Percentiles rank a stretch among this genome's conserved stretches.
Conservation (phyloP, 805 yeast genomes). For the Peterozyma toletana region DNA sequence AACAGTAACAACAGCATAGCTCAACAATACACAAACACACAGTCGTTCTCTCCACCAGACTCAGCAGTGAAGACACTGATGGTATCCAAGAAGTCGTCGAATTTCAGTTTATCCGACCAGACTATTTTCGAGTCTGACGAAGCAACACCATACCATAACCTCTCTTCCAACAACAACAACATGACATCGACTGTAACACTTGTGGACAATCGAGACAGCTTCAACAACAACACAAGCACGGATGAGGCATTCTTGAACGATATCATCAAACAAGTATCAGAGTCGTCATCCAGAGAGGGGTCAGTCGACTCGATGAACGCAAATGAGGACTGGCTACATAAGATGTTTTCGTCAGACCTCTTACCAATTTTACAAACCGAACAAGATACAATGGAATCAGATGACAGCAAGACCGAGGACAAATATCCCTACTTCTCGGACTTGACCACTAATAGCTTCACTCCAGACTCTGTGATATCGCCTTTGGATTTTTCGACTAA, state of each 20-base stretch:
- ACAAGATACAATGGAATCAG: not conserved
- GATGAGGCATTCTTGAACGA: not conserved
- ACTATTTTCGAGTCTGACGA: not conserved
- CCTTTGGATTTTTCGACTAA: conserved; percentile 6
- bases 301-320: not conserved
- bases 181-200: not conserved
- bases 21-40: not conserved
- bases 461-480: conserved; percentile 7
- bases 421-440: not conserved
- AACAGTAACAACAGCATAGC: not conserved
- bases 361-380: not conserved
- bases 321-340: not conserved
- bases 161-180: not conserved
- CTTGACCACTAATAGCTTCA: conserved; percentile 2
- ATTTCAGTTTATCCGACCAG: not conserved
- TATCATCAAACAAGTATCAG: not conserved
- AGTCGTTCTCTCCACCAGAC: not conserved
- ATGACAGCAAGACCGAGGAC: not conserved
- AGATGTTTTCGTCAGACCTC: not conserved
- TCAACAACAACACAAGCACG: not conserved
- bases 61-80: not conserved
- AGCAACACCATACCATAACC: not conserved
- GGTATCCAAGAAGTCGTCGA: too few species aligned
- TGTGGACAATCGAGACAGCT: not conserved
- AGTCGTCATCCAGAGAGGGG: not conserved